phyloP scores from a whole-genome alignment of 306 rosid species.

The Pyrus betulifolia region DNA sequence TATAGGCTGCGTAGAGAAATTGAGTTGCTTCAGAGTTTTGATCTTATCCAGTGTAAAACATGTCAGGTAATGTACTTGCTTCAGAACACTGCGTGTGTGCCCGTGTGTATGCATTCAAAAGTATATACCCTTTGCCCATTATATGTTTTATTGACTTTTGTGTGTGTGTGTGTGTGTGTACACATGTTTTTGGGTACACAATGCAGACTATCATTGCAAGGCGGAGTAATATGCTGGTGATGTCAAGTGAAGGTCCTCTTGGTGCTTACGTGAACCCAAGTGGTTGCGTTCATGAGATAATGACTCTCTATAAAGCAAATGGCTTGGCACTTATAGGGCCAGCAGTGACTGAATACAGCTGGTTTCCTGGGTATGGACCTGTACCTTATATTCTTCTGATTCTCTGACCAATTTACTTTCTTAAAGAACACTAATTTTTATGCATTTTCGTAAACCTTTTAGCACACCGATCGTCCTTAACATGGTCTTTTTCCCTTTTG shows the following conservation, averaged over 20 bases:
- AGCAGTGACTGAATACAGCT: slow-evolving; percentile 62
- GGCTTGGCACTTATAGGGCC: slow-evolving; percentile 62
- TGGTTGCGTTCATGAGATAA: slow-evolving; percentile 78
- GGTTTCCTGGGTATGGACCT: slow-evolving; percentile 94
- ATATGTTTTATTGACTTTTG: neutral
- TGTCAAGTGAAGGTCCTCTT: slow-evolving; percentile 95
- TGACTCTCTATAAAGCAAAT: slow-evolving; percentile 70
- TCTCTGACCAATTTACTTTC: neutral
- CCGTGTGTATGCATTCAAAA: neutral
- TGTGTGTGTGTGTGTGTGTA: neutral
- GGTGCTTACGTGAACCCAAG: slow-evolving; percentile 80
- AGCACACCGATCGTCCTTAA: neutral
- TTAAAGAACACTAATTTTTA: neutral
- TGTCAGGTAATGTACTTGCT: slow-evolving; percentile 52
- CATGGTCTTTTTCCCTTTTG: too few relatives aligned
- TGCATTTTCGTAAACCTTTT: neutral
- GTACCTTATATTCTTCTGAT: slow-evolving; percentile 4
- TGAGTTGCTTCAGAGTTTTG: slow-evolving; percentile 75
- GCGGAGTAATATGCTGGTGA: slow-evolving; percentile 90
- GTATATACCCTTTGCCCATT: neutral
- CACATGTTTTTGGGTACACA: neutral
- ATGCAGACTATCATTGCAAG: slow-evolving; percentile 70
- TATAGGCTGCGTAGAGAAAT: slow-evolving; percentile 92
- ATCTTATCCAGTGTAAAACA: slow-evolving; percentile 66
- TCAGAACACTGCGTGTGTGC: slow-evolving; percentile 1